Percentiles rank a stretch among this genome's conserved stretches.
Evolutionary conservation across 352 stramenopile genomes (phyloP).

Genomic region (Globisporangium barbulae): DNA sequence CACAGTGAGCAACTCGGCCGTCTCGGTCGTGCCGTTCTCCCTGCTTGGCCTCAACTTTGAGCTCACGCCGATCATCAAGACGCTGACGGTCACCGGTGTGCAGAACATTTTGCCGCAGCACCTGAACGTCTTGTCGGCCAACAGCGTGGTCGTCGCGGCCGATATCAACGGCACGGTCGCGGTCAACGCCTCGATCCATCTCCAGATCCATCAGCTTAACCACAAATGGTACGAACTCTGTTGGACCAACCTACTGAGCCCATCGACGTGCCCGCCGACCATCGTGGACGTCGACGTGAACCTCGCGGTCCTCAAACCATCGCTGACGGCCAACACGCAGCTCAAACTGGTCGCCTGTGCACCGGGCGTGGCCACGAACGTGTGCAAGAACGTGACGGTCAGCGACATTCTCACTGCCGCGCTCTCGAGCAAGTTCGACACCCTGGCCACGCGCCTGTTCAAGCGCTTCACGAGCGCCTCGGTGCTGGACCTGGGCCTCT

Average conservation of each 20-base stretch:
- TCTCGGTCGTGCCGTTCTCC: constrained; percentile 27
- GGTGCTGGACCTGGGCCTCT: constrained; percentile 5
- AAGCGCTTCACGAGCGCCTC: constrained; percentile 6
- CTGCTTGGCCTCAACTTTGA: constrained; percentile 49
- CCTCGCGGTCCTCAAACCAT: constrained; percentile 8
- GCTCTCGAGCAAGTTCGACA: constrained; percentile 9
- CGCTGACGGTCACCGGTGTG: constrained; percentile 44
- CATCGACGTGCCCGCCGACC: not conserved
- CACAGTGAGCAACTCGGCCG: constrained; percentile 21
- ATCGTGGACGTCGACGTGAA: constrained; percentile 9
- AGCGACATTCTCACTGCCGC: constrained; percentile 12
- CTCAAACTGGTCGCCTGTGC: constrained; percentile 6
- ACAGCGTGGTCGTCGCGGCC: constrained; percentile 3
- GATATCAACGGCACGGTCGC: constrained; percentile 9
- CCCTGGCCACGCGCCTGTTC: constrained; percentile 4
- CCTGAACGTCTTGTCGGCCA: constrained; percentile 12
- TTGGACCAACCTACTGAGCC: constrained; percentile 12
- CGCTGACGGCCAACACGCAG: constrained; percentile 1
- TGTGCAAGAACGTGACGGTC: constrained; percentile 14
- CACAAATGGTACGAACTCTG: constrained; percentile 16
- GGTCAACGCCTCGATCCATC: constrained; percentile 2
- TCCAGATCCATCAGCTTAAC: constrained; percentile 13
- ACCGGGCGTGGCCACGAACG: not conserved
- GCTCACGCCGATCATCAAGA: constrained; percentile 49
- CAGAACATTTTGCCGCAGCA: constrained; percentile 37